Percentiles rank a stretch among this genome's conserved stretches.
Evolutionary conservation across 805 yeast species (phyloP).

Genomic region (Pichia phayaonensis): DNA sequence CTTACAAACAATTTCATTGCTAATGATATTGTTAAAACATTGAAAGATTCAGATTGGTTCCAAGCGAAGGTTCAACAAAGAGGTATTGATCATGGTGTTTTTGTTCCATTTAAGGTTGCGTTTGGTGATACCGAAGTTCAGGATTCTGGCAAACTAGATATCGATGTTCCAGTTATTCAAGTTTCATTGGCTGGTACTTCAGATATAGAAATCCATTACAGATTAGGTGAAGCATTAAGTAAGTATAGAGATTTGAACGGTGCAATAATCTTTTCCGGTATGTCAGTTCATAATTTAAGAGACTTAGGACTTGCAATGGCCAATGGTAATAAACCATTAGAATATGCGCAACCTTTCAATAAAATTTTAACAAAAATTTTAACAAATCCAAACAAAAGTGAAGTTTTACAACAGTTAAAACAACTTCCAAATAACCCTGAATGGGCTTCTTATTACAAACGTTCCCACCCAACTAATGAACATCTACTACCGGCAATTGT

Average conservation of each 20-base stretch:
- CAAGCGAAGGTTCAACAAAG: conserved; percentile 39
- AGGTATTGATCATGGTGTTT: conserved; percentile 77
- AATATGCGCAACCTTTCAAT: conserved; percentile 51
- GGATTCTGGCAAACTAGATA: conserved; percentile 33
- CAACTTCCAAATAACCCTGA: conserved; percentile 22
- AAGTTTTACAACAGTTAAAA: conserved; percentile 32
- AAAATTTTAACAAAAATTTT: conserved; percentile 36
- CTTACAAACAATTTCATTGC: conserved; percentile 38
- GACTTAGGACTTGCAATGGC: conserved; percentile 35
- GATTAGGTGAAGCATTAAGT: conserved; percentile 49
- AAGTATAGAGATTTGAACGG: conserved; percentile 46
- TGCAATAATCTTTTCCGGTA: conserved; percentile 59
- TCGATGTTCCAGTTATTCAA: conserved; percentile 43
- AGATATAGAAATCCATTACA: conserved; percentile 37
- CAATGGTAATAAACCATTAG: conserved; percentile 20
- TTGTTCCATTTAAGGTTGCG: conserved; percentile 75
- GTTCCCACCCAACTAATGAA: conserved; percentile 72
- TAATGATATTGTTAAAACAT: conserved; percentile 33
- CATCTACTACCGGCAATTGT: conserved; percentile 65
- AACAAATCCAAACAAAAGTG: conserved; percentile 19
- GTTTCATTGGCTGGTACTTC: conserved; percentile 39
- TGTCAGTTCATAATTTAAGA: conserved; percentile 69
- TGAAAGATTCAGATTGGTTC: conserved; percentile 36
- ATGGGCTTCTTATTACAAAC: conserved; percentile 27
- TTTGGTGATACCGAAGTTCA: conserved; percentile 36